Conservation (phyloP, 2,329 filamentous ascomycete species). For the Colletotrichum gigasporum region DNA sequence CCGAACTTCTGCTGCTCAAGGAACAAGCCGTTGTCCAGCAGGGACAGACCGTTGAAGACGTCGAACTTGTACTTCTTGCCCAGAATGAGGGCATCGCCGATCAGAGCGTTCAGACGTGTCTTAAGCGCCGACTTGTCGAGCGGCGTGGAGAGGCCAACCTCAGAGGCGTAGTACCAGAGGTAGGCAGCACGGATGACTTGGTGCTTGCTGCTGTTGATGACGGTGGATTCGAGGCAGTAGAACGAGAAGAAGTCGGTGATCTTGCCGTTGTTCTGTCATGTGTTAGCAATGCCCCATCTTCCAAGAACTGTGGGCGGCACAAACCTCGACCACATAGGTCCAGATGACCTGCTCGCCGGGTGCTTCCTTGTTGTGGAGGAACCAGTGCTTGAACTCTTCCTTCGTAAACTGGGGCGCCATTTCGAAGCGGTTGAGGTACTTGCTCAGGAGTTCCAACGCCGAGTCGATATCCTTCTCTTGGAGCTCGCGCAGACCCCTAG, state of each 20-base stretch:
- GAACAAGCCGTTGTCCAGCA: constrained; percentile 95
- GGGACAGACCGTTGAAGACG: constrained; percentile 94
- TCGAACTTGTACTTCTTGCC: constrained; percentile 89
- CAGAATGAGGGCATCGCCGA: constrained; percentile 86
- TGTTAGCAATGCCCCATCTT: constrained; percentile 25
- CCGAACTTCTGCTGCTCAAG: constrained; percentile 95
- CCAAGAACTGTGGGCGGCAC: neutral
- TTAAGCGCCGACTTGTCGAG: constrained; percentile 70
- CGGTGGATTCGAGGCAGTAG: constrained; percentile 92
- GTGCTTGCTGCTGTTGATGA: constrained; percentile 84
- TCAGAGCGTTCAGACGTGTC: constrained; percentile 80
- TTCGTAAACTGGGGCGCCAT: constrained; percentile 83
- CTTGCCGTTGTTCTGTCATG: constrained; percentile 65
- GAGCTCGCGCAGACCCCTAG: constrained; percentile 82
- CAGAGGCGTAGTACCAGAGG: constrained; percentile 95
- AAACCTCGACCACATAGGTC: constrained; percentile 88
- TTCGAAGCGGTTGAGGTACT: constrained; percentile 83
- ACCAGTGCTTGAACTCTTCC: constrained; percentile 89
- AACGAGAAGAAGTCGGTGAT: constrained; percentile 98
- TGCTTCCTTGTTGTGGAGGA: constrained; percentile 74
- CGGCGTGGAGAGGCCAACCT: constrained; percentile 73
- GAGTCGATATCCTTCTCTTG: constrained; percentile 79
- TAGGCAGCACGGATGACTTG: constrained; percentile 88
- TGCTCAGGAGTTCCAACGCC: constrained; percentile 77
- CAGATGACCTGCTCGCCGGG: constrained; percentile 85